Base-by-base conservation (phyloP, 345 rosid genomes). In the Mercurialis annua region DNA sequence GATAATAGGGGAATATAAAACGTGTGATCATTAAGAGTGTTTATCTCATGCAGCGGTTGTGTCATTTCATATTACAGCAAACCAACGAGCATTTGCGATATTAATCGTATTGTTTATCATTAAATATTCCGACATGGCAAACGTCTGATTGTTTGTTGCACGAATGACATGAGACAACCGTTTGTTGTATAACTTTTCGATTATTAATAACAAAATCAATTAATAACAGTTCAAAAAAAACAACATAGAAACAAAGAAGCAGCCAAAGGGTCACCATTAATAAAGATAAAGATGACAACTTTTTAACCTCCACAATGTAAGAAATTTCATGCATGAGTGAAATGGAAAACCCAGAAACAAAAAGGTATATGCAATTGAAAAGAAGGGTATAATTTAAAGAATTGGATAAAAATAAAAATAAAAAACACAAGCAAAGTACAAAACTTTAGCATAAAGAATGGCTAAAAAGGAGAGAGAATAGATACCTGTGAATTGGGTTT, bases 401-500 rank as follows among this genome's bases (percentile, higher is more conserved):
- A 43, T 46, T 61, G 11, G 6, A 9, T 23, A 42, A n/a, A n/a
- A n/a, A n/a, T n/a, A n/a, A n/a, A n/a, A n/a, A n/a, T n/a, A 51
- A 61, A 36, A 42, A 33, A 33, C 51, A 61, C 33, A 61, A 6
- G 51, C 21, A 26, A 42, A 42, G 6, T 60, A 21, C 46, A 24
- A 40, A 40, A 40, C 44, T 40, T 40, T 40, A 40, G 44, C 44
- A 4, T 8, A 7, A 40, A 40, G 23, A 60, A 40, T 18, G 2
- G 18, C 4, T 6, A 33, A 34, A 3, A 34, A 18, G 33, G 24
- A 33, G 43, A 57, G 43, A 31, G 10, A 31, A 2, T n/a, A n/a
- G 1, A 17, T 7, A 50, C 68, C 58, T 64, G 16, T 27, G 17
- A 62, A 62, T 9, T 27, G 53, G 50, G 46, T 50, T n/a, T 64